phyloP scores from a whole-genome alignment of 2,329 filamentous ascomycete species.

The Fusarium euwallaceae region DNA sequence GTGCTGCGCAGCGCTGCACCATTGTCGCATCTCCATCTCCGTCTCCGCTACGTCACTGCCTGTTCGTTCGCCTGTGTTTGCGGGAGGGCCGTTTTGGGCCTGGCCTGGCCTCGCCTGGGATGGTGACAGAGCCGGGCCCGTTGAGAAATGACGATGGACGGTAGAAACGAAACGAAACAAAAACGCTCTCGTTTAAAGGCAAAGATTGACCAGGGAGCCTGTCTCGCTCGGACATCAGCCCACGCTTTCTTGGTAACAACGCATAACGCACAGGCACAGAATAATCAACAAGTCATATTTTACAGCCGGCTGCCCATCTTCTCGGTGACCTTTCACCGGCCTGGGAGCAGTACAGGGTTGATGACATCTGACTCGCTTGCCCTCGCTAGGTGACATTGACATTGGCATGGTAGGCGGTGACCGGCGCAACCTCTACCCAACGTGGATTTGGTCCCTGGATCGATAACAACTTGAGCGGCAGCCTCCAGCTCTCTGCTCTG shows the following conservation, averaged over 20 bases:
- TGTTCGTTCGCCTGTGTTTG: constrained; percentile 29
- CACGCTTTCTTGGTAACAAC: constrained; percentile 30
- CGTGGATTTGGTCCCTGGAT: background rate
- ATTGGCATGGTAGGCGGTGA: background rate
- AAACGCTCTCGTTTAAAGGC: constrained; percentile 29
- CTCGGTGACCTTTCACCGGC: constrained; percentile 4
- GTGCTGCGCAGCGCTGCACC: background rate
- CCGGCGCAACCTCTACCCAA: background rate
- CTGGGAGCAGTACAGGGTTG: background rate
- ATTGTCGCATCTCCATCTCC: background rate
- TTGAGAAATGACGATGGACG: constrained; percentile 13
- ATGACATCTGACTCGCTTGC: constrained; percentile 30
- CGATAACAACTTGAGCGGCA: background rate
- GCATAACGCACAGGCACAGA: constrained; percentile 26
- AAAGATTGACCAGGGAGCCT: constrained; percentile 21
- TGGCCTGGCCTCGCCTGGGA: constrained; percentile 6
- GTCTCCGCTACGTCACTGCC: constrained; percentile 18
- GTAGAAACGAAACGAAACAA: constrained; percentile 38
- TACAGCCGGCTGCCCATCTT: constrained; percentile 2
- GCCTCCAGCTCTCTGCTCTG: background rate
- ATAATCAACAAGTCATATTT: constrained; percentile 15
- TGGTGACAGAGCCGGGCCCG: constrained; percentile 14
- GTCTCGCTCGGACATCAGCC: constrained; percentile 34
- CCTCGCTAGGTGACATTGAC: constrained; percentile 1
- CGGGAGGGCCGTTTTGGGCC: constrained; percentile 27